Percentiles rank a stretch among this genome's conserved stretches.
These are phyloP conservation scores for Xylaria sp. DNA, from an alignment of 2,329 filamentous ascomycete genomes.

Conservation along the genomic window DNA sequence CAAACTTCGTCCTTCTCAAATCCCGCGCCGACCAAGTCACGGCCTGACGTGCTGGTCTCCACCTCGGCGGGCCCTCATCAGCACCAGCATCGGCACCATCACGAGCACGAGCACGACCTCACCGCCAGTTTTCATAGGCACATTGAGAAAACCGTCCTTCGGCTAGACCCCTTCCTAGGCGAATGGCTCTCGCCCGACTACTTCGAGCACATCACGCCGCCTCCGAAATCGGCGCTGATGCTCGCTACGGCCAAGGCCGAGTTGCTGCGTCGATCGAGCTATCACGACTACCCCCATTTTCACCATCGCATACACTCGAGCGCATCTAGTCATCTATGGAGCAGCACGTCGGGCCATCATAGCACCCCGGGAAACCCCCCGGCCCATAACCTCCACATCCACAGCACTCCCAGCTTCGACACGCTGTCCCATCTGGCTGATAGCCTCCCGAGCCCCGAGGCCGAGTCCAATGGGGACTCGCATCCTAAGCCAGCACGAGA, in stretches of 20 bases:
- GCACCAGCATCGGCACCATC: too few species aligned
- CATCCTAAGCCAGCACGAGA: constrained; percentile 17
- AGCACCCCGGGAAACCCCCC: constrained; percentile 31
- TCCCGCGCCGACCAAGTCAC: constrained; percentile 27
- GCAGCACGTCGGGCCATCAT: constrained; percentile 28
- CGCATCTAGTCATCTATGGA: constrained; percentile 49
- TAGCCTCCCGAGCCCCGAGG: constrained; percentile 26
- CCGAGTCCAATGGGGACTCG: constrained; percentile 17
- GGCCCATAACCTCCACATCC: constrained; percentile 29
- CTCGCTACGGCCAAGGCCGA: constrained; percentile 87
- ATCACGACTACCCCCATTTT: constrained; percentile 54
- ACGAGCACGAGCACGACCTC: too few species aligned
- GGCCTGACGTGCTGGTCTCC: constrained; percentile 24
- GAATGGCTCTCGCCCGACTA: constrained; percentile 96
- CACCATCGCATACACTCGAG: constrained; percentile 36
- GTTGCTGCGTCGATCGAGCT: constrained; percentile 77
- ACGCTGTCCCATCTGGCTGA: constrained; percentile 31
- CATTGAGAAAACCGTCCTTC: constrained; percentile 66
- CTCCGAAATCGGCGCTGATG: constrained; percentile 86
- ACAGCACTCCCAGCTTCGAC: constrained; percentile 27
- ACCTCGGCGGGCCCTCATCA: background rate
- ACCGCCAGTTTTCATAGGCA: constrained; percentile 12
- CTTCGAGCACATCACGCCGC: constrained; percentile 89
- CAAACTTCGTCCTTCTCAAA: constrained; percentile 32
- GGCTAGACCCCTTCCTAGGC: constrained; percentile 89